Conservation (phyloP, 768 basidiomycete genomes). For the Russula brevipes region DNA sequence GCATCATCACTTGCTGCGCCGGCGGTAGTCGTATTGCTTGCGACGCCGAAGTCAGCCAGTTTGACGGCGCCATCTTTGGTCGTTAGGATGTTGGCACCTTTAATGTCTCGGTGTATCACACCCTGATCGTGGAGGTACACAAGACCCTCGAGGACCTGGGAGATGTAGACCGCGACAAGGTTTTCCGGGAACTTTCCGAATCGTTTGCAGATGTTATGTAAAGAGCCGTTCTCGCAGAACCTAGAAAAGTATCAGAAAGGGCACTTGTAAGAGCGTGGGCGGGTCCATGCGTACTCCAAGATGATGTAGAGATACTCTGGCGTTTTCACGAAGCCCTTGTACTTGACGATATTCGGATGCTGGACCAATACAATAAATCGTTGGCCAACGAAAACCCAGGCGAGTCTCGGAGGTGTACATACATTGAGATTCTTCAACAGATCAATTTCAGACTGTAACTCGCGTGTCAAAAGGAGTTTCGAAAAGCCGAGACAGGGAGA, state of each 20-base stretch:
- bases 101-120: constrained; percentile 98
- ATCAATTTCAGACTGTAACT: constrained; percentile 85
- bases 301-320: constrained; percentile 94
- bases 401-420: constrained; percentile 25
- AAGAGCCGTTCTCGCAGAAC: constrained; percentile 97
- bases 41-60: constrained; percentile 98
- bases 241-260: constrained; percentile 34
- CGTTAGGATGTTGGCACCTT: constrained; percentile 97
- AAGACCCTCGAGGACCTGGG: constrained; percentile 91
- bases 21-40: constrained; percentile 62
- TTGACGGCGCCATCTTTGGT: constrained; percentile 99
- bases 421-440: constrained; percentile 95
- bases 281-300: constrained; percentile 59
- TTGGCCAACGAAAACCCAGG: not conserved
- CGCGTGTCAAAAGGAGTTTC: not conserved
- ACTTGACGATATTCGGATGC: constrained; percentile 98
- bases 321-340: constrained; percentile 96
- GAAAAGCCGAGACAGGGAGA: not conserved
- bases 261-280: not conserved
- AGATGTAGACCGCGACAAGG: constrained; percentile 93
- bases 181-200: constrained; percentile 99
- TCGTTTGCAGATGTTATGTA: constrained; percentile 91
- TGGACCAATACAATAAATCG: constrained; percentile 31
- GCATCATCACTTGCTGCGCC: constrained; percentile 78
- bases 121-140: constrained; percentile 98